Evolutionary conservation across 2,329 filamentous ascomycete genomes (phyloP).

Genomic region (Ophiosphaerella herpotricha): DNA sequence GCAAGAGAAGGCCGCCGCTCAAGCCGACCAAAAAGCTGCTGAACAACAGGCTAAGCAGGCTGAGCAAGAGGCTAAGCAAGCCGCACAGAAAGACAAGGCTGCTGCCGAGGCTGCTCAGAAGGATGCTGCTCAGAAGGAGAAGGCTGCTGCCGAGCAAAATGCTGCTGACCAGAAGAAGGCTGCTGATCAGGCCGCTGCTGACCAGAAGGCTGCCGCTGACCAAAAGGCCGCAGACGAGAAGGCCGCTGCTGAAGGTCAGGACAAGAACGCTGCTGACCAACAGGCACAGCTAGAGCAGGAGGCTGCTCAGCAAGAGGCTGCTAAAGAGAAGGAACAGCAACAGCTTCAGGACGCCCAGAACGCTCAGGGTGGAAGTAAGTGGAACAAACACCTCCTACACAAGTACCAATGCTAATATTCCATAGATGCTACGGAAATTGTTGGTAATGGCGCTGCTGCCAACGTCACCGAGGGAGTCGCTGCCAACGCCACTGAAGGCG

Average conservation of each 20-base stretch:
- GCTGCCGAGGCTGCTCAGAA: slow-evolving; percentile 4
- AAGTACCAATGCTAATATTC: not conserved
- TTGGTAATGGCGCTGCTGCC: slow-evolving; percentile 5
- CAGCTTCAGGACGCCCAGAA: slow-evolving; percentile 4
- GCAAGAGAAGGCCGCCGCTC: not conserved
- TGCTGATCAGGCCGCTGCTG: not conserved
- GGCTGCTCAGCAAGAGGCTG: not conserved
- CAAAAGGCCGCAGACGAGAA: slow-evolving; percentile 1
- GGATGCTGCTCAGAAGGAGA: not conserved
- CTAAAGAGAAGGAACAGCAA: not conserved
- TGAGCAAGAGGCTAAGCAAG: not conserved
- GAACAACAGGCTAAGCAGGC: not conserved
- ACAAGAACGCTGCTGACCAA: not conserved
- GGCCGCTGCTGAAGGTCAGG: slow-evolving; percentile 5
- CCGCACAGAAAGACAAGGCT: not conserved
- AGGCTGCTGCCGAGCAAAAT: not conserved
- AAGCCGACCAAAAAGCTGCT: not conserved
- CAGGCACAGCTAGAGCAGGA: slow-evolving; percentile 2
- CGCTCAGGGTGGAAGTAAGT: slow-evolving; percentile 18
- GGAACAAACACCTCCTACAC: not conserved
- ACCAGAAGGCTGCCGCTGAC: not conserved
- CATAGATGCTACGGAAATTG: slow-evolving; percentile 2
- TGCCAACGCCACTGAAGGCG: slow-evolving; percentile 9
- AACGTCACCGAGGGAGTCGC: slow-evolving; percentile 10
- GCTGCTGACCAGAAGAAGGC: not conserved